Evolutionary conservation across 257 asterid species (phyloP), one percentile per base, ranked within the genome.

Genomic region (Salvia hispanica): DNA sequence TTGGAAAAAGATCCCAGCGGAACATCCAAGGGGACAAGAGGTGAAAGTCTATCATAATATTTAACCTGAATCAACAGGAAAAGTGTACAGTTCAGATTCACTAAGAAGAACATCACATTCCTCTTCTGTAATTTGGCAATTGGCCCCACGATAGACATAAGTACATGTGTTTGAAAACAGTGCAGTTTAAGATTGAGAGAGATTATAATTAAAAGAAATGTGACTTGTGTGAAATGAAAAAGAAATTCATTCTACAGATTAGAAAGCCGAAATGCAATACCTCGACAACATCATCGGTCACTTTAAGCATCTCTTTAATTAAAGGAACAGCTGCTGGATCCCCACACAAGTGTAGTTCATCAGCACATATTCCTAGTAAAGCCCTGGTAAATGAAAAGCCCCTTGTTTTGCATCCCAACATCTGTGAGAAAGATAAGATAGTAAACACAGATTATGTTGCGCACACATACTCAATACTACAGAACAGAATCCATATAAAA

Each of bases 381-480:
- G 99, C 99, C 79, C 99, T 92, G 60, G 97, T 93, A 80, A 93
- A 93, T 52, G 97, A 86, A 82, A 76, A 93, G 3, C 99, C 99
- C 78, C 99, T 82, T 7, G 90, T 72, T 74, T 72, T 81, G 71
- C 97, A 92, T 36, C 87, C 95, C 77, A 92, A 47, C 97, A 92
- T 92, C 98, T 92, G 82, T 33, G 34, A 66, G 42, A 79, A 71
- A 52, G 60, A 56, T 42, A 57, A 72, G 46, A 72, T 63, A 58
- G 65, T 33, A 59, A 50, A 31, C 36, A 66, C n/a, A 47, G 58
- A 18, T 39, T 21, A 60, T 5, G 51, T 47, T 25, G 28, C 16
- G 45, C 28, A 8, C 21, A 25, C 1, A 10, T 33, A 62, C 31
- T 25, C 25, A 71, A 39, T 10, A n/a, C 28, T 18, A 12, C 8